Conservation (phyloP, 108 stramenopile species). For the Skeletonema costatum region DNA sequence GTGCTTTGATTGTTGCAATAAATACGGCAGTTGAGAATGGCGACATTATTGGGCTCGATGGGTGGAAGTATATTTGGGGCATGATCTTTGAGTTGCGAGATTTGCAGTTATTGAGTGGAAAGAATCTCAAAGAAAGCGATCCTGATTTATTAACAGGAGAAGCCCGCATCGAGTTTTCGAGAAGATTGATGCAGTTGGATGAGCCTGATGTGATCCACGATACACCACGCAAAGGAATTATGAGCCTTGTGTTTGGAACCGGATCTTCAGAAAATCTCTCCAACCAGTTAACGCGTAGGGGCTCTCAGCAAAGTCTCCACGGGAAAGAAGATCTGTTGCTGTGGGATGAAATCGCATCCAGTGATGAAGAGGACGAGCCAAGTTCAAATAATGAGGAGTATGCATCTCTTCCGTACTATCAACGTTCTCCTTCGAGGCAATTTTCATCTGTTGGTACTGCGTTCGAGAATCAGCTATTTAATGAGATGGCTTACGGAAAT, state of each 20-base stretch:
- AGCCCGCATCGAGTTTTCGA: conserved; percentile 62
- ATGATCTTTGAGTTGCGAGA: conserved; percentile 86
- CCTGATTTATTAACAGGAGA: conserved; percentile 61
- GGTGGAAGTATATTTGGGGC: conserved; percentile 77
- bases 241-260: conserved; percentile 39
- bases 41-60: conserved; percentile 74
- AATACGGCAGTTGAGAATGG: conserved; percentile 61
- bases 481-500: conserved; percentile 55
- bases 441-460: conserved; percentile 56
- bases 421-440: conserved; percentile 23
- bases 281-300: neutral
- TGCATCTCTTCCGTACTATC: neutral
- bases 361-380: conserved; percentile 72
- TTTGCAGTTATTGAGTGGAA: conserved; percentile 60
- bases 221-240: conserved; percentile 24
- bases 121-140: conserved; percentile 69
- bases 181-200: conserved; percentile 55
- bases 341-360: conserved; percentile 79
- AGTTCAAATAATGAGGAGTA: conserved; percentile 23
- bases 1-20: conserved; percentile 71
- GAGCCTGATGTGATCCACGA: conserved; percentile 16
- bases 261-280: conserved; percentile 9
- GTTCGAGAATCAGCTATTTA: conserved; percentile 72
- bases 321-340: conserved; percentile 70
- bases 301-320: conserved; percentile 25